Evolutionary conservation across 805 yeast species (phyloP).

Genomic region (Metschnikowia kunwiensis): DNA sequence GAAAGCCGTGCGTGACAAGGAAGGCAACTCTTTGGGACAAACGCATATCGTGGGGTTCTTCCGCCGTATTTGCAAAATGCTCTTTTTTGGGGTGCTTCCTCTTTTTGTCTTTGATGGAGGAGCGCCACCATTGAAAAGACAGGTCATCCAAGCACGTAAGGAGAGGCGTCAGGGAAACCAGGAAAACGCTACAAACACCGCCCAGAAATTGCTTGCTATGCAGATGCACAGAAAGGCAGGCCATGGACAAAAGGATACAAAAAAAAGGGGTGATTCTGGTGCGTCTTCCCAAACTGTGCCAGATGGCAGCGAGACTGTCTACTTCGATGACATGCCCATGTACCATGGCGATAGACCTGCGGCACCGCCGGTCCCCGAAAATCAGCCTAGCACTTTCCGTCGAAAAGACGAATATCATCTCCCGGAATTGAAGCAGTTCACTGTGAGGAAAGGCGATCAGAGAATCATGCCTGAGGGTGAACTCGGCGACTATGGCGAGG

Average conservation of each 20-base stretch:
- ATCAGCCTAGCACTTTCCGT: conserved; percentile 34
- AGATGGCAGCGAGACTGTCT: conserved; percentile 11
- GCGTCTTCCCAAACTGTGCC: conserved; percentile 1
- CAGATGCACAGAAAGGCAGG: conserved; percentile 56
- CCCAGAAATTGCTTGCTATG: conserved; percentile 73
- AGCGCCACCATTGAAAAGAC: conserved; percentile 77
- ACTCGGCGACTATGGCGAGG: conserved; percentile 52
- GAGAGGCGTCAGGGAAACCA: conserved; percentile 72
- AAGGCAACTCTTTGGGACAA: conserved; percentile 71
- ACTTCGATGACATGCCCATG: conserved; percentile 28
- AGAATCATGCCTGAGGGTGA: conserved; percentile 76
- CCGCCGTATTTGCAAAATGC: conserved; percentile 83
- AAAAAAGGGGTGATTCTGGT: not conserved
- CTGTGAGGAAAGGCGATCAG: conserved; percentile 55
- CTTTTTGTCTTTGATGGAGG: conserved; percentile 96
- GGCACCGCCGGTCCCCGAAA: not conserved
- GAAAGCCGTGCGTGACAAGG: conserved; percentile 86
- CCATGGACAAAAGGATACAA: not conserved
- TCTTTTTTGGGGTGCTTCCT: conserved; percentile 84
- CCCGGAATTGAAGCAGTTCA: conserved; percentile 63
- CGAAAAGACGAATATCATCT: conserved; percentile 81
- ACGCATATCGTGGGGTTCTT: conserved; percentile 96
- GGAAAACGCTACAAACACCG: conserved; percentile 69
- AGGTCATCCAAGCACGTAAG: conserved; percentile 70
- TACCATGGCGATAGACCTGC: conserved; percentile 12